phyloP scores from a whole-genome alignment of 1,139 yeast species.

The Candida neerlandica region DNA sequence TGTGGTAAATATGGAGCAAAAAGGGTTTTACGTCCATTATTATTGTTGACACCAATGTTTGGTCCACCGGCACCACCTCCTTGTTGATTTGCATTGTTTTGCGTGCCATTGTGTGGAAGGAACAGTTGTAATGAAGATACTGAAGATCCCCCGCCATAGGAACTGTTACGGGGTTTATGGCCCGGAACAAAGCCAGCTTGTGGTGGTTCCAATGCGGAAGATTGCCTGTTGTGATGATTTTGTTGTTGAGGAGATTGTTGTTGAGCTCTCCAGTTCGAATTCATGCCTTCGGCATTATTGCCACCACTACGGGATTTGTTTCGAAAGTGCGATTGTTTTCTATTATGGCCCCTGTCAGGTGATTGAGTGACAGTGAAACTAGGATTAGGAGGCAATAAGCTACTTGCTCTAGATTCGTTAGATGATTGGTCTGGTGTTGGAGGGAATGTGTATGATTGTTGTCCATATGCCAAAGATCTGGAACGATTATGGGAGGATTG shows the following conservation, averaged over 20 bases:
- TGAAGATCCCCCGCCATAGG: conserved; percentile 63
- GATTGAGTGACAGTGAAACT: conserved; percentile 42
- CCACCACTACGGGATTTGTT: conserved; percentile 63
- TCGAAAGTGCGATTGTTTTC: conserved; percentile 55
- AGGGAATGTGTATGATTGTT: conserved; percentile 48
- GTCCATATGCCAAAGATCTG: conserved; percentile 47
- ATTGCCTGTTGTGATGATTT: conserved; percentile 26
- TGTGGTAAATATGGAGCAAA: conserved; percentile 97
- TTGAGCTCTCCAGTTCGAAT: conserved; percentile 66
- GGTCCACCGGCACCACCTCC: conserved; percentile 19
- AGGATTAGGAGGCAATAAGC: conserved; percentile 50
- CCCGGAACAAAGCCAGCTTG: conserved; percentile 70
- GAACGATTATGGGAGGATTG: conserved; percentile 33
- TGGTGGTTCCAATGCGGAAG: conserved; percentile 46
- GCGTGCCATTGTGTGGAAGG: conserved; percentile 25
- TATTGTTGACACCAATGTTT: conserved; percentile 22
- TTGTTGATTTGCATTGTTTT: conserved; percentile 1
- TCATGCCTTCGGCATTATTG: conserved; percentile 43
- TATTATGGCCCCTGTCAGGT: conserved; percentile 47
- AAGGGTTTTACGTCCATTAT: conserved; percentile 71
- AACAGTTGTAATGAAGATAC: conserved; percentile 59
- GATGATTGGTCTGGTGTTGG: conserved; percentile 12
- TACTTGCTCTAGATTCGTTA: conserved; percentile 10
- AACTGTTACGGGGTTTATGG: conserved; percentile 68
- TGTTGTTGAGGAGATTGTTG: conserved; percentile 25